Conservation (phyloP, 2,329 filamentous ascomycete genomes). For the Trichophyton simii region DNA sequence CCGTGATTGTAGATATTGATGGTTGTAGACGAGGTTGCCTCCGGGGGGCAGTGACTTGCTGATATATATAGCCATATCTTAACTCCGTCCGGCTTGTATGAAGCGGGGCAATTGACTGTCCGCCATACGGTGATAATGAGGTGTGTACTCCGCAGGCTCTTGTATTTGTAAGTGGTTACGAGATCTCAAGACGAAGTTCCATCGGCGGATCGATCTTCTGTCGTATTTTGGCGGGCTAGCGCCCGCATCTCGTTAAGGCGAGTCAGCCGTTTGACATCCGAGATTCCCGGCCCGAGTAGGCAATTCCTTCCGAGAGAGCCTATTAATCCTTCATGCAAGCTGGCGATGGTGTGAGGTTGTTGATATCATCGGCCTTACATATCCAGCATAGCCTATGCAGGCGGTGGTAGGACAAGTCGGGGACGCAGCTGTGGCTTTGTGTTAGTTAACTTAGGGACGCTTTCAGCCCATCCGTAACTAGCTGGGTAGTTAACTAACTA, state of each 20-base stretch:
- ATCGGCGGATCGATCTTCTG: no score
- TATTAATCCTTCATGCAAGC: background rate
- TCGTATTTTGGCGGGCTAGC: background rate
- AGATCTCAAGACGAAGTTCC: background rate
- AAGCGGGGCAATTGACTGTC: conserved; percentile 1
- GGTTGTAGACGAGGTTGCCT: no score
- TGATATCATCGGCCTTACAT: background rate
- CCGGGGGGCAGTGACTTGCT: background rate
- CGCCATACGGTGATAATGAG: background rate
- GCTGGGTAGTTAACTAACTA: no score
- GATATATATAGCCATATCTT: background rate
- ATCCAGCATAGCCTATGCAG: background rate
- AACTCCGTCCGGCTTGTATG: background rate
- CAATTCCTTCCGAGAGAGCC: background rate
- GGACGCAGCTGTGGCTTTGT: background rate
- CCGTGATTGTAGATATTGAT: no score
- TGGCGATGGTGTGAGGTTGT: no score
- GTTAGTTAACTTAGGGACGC: background rate
- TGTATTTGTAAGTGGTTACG: background rate
- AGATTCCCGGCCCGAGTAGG: background rate
- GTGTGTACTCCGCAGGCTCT: background rate
- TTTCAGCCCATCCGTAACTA: no score
- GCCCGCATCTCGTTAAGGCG: background rate
- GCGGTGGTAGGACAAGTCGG: background rate
- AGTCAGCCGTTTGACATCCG: background rate